These are phyloP conservation scores for Fraxinus pennsylvanica DNA, from an alignment of 257 asterid genomes.

Conservation along the genomic window DNA sequence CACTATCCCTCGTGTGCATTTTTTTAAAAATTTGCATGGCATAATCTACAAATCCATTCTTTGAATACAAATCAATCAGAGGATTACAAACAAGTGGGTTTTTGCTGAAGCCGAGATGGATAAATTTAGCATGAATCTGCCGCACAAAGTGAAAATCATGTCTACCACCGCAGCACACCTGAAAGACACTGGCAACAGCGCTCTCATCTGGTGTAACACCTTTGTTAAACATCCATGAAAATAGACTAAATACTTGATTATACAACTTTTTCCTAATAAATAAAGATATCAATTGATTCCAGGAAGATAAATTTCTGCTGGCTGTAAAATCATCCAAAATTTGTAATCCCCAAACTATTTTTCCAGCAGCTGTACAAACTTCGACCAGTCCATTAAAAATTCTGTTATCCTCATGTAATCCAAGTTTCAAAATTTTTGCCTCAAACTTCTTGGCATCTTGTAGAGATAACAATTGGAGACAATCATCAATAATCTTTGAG, in stretches of 20 bases:
- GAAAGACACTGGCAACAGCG: conserved; percentile 46
- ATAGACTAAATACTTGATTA: conserved; percentile 33
- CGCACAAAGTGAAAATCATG: conserved; percentile 34
- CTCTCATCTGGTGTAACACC: conserved; percentile 40
- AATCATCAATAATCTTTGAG: conserved; percentile 27
- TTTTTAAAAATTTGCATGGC: conserved; percentile 52
- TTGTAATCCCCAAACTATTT: conserved; percentile 34
- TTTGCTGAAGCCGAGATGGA: conserved; percentile 49
- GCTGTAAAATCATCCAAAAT: conserved; percentile 34
- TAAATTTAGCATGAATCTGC: conserved; percentile 69
- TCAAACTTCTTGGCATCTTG: conserved; percentile 34
- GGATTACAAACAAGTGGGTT: conserved; percentile 55
- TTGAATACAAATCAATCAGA: conserved; percentile 70
- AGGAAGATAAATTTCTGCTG: conserved; percentile 31
- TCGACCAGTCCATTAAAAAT: conserved; percentile 28
- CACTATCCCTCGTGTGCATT: conserved; percentile 61
- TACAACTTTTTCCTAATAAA: conserved; percentile 31
- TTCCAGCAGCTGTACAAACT: conserved; percentile 38
- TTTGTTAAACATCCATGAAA: conserved; percentile 37
- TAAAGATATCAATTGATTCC: conserved; percentile 34
- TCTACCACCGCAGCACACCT: conserved; percentile 44
- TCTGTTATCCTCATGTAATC: conserved; percentile 26
- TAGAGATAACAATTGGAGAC: conserved; percentile 23
- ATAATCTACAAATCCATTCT: conserved; percentile 53
- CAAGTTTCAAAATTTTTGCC: conserved; percentile 31